Evolutionary conservation across 139 green algal genomes (phyloP).

Genomic region (Chlorella sp.): DNA sequence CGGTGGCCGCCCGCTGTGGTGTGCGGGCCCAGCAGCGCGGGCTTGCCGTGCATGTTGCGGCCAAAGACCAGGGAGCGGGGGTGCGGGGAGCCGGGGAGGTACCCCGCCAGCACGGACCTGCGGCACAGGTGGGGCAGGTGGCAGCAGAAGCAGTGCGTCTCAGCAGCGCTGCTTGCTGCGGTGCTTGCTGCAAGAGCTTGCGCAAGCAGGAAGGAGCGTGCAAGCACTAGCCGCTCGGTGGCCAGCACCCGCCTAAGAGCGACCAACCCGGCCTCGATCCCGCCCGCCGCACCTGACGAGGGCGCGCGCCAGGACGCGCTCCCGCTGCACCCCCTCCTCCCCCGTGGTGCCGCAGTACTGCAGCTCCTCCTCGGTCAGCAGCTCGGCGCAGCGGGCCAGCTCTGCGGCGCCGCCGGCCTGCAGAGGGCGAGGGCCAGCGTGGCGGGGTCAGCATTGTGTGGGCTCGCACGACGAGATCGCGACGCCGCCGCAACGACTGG

Average conservation of each 20-base stretch:
- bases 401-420: constrained; percentile 21
- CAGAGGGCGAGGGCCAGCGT: background rate
- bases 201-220: too few relatives aligned
- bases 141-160: background rate
- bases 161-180: background rate
- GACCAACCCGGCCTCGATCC: background rate
- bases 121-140: background rate
- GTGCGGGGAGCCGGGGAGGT: background rate
- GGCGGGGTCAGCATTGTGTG: background rate
- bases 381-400: constrained; percentile 25
- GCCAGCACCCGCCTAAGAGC: too few relatives aligned
- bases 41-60: constrained; percentile 60
- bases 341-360: background rate
- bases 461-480: background rate
- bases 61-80: constrained; percentile 45
- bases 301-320: constrained; percentile 61
- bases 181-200: too few relatives aligned
- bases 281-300: constrained; percentile 37
- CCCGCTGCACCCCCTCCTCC: constrained; percentile 26
- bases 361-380: constrained; percentile 54
- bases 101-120: constrained; percentile 39
- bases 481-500: background rate
- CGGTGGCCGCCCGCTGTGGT: background rate
- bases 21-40: constrained; percentile 31
- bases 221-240: too few relatives aligned